Evolutionary conservation across 139 green algal species (phyloP).

Genomic region (Coelastrella sp.): DNA sequence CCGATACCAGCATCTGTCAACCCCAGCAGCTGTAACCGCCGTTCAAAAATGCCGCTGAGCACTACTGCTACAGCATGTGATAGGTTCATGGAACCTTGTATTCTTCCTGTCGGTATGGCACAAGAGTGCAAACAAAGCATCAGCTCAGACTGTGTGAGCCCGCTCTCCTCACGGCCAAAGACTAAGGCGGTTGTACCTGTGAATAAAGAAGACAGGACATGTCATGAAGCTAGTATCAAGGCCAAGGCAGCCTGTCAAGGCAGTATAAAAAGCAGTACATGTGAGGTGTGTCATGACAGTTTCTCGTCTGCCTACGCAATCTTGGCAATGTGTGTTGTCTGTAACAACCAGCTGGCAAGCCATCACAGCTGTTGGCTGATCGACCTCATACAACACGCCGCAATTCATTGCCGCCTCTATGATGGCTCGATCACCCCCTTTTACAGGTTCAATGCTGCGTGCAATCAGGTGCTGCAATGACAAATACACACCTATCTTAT

Average conservation of each 20-base stretch:
- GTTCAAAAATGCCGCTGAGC: conserved; percentile 66
- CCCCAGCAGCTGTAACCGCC: not conserved
- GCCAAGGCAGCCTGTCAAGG: no score
- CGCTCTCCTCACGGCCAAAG: conserved; percentile 85
- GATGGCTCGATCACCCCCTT: no score
- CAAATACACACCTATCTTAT: not conserved
- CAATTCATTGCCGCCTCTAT: no score
- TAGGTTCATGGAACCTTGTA: conserved; percentile 80
- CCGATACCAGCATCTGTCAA: not conserved
- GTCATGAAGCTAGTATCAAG: not conserved
- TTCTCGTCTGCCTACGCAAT: no score
- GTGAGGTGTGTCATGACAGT: no score
- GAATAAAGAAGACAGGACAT: not conserved
- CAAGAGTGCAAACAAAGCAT: conserved; percentile 77
- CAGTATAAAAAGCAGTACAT: no score
- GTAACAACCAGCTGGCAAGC: no score
- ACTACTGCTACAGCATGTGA: conserved; percentile 80
- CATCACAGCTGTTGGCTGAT: no score
- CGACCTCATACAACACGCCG: no score
- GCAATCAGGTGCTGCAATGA: not conserved
- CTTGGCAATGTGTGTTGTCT: no score
- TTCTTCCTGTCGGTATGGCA: conserved; percentile 74
- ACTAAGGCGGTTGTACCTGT: conserved; percentile 68
- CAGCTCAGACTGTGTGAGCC: conserved; percentile 77
- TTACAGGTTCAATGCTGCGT: no score